phyloP scores from a whole-genome alignment of 768 basidiomycete species.

The Sistotremastrum niveocremeum region DNA sequence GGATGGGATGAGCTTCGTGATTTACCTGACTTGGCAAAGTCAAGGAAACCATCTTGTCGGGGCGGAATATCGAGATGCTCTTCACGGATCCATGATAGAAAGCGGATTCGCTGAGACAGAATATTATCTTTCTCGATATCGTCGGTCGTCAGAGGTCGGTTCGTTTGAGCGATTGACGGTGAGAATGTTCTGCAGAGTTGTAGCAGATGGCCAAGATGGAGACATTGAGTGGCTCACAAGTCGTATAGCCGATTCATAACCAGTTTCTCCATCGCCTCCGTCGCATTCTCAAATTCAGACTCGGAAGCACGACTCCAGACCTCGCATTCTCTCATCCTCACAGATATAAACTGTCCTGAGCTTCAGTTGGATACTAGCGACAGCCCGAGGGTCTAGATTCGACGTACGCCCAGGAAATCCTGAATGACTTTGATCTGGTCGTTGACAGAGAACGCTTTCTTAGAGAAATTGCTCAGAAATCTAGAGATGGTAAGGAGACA shows the following conservation, averaged over 20 bases:
- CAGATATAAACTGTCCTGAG: slow-evolving; percentile 63
- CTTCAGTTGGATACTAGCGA: slow-evolving; percentile 6
- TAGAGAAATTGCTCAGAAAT: slow-evolving; percentile 87
- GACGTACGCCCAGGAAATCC: slow-evolving; percentile 74
- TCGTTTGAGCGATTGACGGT: slow-evolving; percentile 56
- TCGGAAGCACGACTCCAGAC: slow-evolving; percentile 71
- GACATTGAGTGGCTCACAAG: slow-evolving; percentile 43
- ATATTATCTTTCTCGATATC: slow-evolving; percentile 95
- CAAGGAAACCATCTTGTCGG: slow-evolving; percentile 69
- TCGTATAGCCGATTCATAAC: slow-evolving; percentile 98
- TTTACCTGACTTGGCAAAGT: slow-evolving; percentile 80
- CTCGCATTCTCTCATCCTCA: slow-evolving; percentile 75
- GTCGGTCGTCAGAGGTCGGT: slow-evolving; percentile 74
- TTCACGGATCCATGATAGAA: slow-evolving; percentile 86
- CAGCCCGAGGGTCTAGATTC: neutral
- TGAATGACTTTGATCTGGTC: slow-evolving; percentile 94
- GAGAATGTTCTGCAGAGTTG: slow-evolving; percentile 66
- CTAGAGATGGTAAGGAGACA: slow-evolving; percentile 24
- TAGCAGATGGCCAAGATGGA: neutral
- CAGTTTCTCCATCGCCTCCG: slow-evolving; percentile 99
- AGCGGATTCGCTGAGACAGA: slow-evolving; percentile 72
- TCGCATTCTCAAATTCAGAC: slow-evolving; percentile 85
- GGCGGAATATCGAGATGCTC: slow-evolving; percentile 84
- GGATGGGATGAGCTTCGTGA: neutral
- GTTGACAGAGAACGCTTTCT: slow-evolving; percentile 78